These are phyloP conservation scores for Xylariales sp. DNA, from an alignment of 2,329 filamentous ascomycete species.

Conservation along the genomic window DNA sequence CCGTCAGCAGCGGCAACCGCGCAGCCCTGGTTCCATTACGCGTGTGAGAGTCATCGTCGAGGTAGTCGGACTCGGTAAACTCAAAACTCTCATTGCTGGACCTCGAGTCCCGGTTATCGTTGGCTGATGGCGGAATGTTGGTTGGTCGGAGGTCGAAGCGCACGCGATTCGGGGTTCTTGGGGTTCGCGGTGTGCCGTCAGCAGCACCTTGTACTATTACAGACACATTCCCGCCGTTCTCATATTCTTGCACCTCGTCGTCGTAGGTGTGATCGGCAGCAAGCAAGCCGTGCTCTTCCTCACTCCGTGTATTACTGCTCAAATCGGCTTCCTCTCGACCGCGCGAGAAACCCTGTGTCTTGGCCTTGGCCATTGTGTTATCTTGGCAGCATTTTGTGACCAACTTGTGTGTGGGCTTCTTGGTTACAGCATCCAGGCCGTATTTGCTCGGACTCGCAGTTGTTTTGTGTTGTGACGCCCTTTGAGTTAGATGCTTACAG, in stretches of 20 bases:
- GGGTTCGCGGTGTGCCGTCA: conserved; percentile 24
- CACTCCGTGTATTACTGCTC: conserved; percentile 16
- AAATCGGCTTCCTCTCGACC: conserved; percentile 31
- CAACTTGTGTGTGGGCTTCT: too few relatives aligned
- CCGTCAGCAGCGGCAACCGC: conserved; percentile 64
- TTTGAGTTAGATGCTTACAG: too few relatives aligned
- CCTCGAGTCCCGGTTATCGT: conserved; percentile 11
- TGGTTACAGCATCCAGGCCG: too few relatives aligned
- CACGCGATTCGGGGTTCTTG: conserved; percentile 61
- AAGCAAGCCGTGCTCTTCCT: conserved; percentile 35
- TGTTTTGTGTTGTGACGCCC: too few relatives aligned
- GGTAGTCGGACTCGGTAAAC: conserved; percentile 12
- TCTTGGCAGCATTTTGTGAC: conserved; percentile 34
- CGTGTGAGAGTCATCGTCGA: conserved; percentile 19
- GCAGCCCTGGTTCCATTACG: conserved; percentile 42
- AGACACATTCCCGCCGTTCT: conserved; percentile 7
- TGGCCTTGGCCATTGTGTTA: conserved; percentile 40
- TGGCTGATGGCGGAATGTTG: conserved; percentile 23
- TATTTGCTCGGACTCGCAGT: too few relatives aligned
- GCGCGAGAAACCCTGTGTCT: conserved; percentile 21
- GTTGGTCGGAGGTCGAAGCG: conserved; percentile 49
- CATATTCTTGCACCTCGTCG: conserved; percentile 17
- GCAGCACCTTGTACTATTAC: background rate
- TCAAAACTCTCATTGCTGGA: conserved; percentile 14
- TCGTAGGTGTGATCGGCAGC: conserved; percentile 18